Percentiles rank a stretch among this genome's conserved stretches.
Conservation (phyloP, 2,329 filamentous ascomycete genomes). For the Diaporthe amygdali region DNA sequence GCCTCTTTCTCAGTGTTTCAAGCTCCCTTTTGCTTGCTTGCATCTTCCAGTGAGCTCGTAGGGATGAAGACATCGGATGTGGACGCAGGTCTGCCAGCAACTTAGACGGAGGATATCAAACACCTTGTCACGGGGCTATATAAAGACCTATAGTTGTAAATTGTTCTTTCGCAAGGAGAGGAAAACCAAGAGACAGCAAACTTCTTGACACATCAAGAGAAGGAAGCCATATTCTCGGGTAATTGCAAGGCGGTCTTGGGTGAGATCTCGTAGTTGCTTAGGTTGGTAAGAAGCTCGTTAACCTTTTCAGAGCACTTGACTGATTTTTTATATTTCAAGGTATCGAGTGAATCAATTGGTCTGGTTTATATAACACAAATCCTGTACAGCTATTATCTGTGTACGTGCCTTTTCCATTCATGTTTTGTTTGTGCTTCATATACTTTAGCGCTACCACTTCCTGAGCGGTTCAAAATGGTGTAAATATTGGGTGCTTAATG, state of each 20-base stretch:
- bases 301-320: background rate
- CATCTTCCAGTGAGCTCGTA: too few relatives aligned
- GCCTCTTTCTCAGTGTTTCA: background rate
- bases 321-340: background rate
- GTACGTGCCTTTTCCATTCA: background rate
- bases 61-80: too few relatives aligned
- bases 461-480: background rate
- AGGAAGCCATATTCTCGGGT: background rate
- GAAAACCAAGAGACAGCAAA: background rate
- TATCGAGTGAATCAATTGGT: too few relatives aligned
- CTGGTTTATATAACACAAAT: background rate
- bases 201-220: background rate
- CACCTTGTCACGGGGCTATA: too few relatives aligned
- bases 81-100: too few relatives aligned
- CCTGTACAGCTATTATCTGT: background rate
- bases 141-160: too few relatives aligned
- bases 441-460: background rate
- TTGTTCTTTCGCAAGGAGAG: too few relatives aligned
- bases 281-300: background rate
- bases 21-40: background rate
- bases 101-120: too few relatives aligned
- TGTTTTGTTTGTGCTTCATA: background rate
- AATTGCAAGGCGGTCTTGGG: background rate
- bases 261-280: background rate
- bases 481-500: background rate